A percentile compares a stretch with the other conserved stretches of the same genome.
Evolutionary conservation across 2,329 filamentous ascomycete genomes (phyloP).

Genomic region (Alternaria gansuensis): DNA sequence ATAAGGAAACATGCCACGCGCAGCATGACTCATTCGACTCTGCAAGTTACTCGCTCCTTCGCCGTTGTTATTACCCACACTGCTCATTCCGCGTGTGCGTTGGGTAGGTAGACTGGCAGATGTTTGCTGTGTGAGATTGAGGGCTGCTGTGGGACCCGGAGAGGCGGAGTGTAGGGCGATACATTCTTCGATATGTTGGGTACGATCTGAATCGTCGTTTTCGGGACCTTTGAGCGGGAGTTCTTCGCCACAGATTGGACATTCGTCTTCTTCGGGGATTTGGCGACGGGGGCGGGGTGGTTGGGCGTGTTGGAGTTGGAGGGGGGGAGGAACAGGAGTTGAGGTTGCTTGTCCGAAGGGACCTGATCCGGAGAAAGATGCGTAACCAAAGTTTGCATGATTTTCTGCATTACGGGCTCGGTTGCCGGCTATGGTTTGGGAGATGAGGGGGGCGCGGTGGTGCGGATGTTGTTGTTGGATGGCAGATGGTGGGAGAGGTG

Average conservation of each 20-base stretch:
- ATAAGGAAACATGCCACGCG: conserved; percentile 60
- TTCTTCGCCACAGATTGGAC: conserved; percentile 77
- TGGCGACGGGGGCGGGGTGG: conserved; percentile 38
- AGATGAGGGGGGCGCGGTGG: conserved; percentile 22
- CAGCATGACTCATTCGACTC: conserved; percentile 37
- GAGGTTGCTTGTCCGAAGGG: conserved; percentile 32
- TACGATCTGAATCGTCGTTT: conserved; percentile 53
- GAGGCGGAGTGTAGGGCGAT: conserved; percentile 47
- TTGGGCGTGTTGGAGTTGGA: conserved; percentile 28
- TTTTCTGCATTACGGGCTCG: conserved; percentile 16
- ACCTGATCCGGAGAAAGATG: conserved; percentile 24
- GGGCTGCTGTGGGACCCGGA: conserved; percentile 26
- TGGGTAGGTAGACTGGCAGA: conserved; percentile 42
- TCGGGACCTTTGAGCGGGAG: conserved; percentile 63
- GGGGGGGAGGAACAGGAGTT: conserved; percentile 23
- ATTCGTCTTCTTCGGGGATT: conserved; percentile 75
- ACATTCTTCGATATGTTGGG: conserved; percentile 57
- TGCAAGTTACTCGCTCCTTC: conserved; percentile 36
- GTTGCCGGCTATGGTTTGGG: conserved; percentile 19
- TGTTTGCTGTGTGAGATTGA: conserved; percentile 24
- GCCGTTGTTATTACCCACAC: conserved; percentile 26
- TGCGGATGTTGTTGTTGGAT: conserved; percentile 25
- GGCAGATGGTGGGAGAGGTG: conserved; percentile 31
- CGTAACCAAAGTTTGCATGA: conserved; percentile 19
- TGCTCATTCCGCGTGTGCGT: conserved; percentile 48